Base-by-base conservation (phyloP, 2,329 filamentous ascomycete genomes). In the Stemphylium vesicarium region DNA sequence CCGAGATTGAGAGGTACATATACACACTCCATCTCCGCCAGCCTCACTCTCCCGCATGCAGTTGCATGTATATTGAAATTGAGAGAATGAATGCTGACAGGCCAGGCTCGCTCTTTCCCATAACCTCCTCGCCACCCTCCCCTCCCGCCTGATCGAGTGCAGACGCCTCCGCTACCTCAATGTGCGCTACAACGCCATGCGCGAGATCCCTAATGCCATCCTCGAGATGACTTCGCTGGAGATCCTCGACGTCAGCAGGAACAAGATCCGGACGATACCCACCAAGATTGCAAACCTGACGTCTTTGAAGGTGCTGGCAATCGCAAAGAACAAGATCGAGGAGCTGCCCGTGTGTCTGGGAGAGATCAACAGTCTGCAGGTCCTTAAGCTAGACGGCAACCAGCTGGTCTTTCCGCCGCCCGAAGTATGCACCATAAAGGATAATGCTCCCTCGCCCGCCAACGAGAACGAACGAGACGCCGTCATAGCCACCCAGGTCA, bases 231-330 rank as follows among this genome's bases (percentile, higher is more conserved):
- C 86, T 47, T 90, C 92, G 31, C 84, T 98, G 50, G 93, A 98
- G 77, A 96, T 97, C 55, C 84, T 98, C 57, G 94, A 98, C 77
- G 83, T 98, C 50, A 93, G 92, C 73, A 86, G 91, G 66, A 98
- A 98, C 73, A 91, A 89, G 73, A 87, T 98, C 57, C 85, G 84
- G 42, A 80, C 84, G 9, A 83, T 98, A 2, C 92, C 94, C 0
- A 85, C 88, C 41, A 89, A 93, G 49, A 90, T 97, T 58, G 85
- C 85, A 56, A 91, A 88, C 69, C 81, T 98, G 67, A 88, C 88
- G 4, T 96, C 91, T 1, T 80, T 98, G 60, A 96, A 96, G 71
- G 93, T 97, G 13, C 81, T 98, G 50, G 93, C 92, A 2, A 84
- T 97, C 32, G 89, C 91, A 64, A 91, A 90, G 71, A 97, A 97